Base-by-base conservation (phyloP, 495 filamentous ascomycete genomes). In the Poronia punctata region DNA sequence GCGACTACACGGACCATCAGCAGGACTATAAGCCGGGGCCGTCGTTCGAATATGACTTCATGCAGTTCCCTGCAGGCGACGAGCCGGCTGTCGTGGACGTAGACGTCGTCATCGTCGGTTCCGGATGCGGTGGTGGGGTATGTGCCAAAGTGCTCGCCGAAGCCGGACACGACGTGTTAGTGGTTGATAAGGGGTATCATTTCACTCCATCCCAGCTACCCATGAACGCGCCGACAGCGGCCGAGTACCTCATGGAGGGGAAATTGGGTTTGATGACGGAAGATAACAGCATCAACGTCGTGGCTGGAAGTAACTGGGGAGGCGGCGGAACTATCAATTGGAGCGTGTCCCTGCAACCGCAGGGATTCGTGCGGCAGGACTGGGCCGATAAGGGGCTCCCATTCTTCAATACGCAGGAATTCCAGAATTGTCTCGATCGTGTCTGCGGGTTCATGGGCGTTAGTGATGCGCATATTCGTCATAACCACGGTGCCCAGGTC, bases 311-410 rank as follows among this genome's bases (percentile, higher is more conserved):
- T 14, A 79, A 74, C 16, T 96, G 83, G 76, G 89, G 89, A 25
- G 89, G 89, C 34, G 89, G 89, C 24, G 87, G 88, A 0, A 85
- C 84, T 1, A 59, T 95, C 41, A 94, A 95, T 53, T 95, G 88
- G 88, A 83, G 80, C 25, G 89, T 84, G n/a, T 74, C 75, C 10
- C 60, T 95, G 23, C 86, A 90, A 55, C 82, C 82, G 0, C 89
- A 90, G 60, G 79, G 70, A 11, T 90, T 71, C 46, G 84, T 96
- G 0, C 73, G 87, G 10, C 68, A 79, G 43, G 86, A 96, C 60
- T 96, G 89, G 89, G 80, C 86, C 1, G 55, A 66, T 35, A 67
- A 79, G 39, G 78, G 79, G 3, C 65, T 96, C n/a, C 69, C 75
- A 0, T 85, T 92, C 49, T 95, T 95, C 53, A 83, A 78, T 0